Percentiles rank a stretch among this genome's conserved stretches.
These are phyloP conservation scores for Vicia sativa DNA, from an alignment of 306 rosid genomes.

Conservation along the genomic window DNA sequence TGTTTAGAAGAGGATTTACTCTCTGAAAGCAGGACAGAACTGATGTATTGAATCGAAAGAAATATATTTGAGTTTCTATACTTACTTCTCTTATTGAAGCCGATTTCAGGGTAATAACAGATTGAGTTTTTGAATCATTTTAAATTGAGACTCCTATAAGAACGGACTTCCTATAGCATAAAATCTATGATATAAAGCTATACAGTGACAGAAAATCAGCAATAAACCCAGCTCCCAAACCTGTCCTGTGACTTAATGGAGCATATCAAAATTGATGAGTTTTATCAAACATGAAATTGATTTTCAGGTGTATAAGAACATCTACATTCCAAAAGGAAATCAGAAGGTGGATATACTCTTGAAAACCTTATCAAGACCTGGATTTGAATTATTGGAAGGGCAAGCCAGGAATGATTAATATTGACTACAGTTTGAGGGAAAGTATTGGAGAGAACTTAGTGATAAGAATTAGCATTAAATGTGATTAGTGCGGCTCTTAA, in stretches of 20 bases:
- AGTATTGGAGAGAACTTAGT: not conserved
- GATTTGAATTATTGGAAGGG: not conserved
- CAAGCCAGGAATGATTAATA: not conserved
- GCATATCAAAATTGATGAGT: not conserved
- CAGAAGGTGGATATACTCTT: not conserved
- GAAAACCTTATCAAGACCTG: not conserved
- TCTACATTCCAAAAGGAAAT: not conserved
- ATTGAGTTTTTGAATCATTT: not conserved
- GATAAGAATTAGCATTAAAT: not conserved
- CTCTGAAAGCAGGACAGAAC: no score
- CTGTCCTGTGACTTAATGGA: not conserved
- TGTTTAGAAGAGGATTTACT: no score
- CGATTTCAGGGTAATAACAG: not conserved
- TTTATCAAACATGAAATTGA: not conserved
- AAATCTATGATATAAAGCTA: not conserved
- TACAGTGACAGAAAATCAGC: not conserved
- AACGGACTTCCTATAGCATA: not conserved
- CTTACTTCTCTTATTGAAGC: not conserved
- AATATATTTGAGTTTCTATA: no score
- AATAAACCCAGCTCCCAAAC: not conserved
- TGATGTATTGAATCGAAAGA: no score
- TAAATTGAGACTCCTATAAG: not conserved
- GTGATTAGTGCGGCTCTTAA: not conserved
- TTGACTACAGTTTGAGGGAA: not conserved
- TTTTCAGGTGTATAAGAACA: no score